These are phyloP conservation scores for Flaveria robusta DNA, from an alignment of 129 eudicot species.

Conservation along the genomic window DNA sequence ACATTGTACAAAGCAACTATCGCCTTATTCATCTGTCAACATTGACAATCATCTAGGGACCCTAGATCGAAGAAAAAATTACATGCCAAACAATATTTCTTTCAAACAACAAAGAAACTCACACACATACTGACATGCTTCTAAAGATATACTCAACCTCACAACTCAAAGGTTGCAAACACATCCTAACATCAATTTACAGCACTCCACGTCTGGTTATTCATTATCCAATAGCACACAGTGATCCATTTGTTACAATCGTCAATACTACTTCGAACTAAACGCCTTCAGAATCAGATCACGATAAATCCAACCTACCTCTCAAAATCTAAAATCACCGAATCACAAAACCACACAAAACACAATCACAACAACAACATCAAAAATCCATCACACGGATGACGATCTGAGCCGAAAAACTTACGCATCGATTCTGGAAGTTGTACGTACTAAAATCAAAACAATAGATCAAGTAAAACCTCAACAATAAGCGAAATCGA, in stretches of 20 bases:
- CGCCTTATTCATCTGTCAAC: background rate
- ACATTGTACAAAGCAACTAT: background rate
- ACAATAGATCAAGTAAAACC: conserved; percentile 23
- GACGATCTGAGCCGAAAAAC: conserved; percentile 11
- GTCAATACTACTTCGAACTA: conserved; percentile 11
- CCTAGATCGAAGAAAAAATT: background rate
- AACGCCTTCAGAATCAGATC: conserved; percentile 2
- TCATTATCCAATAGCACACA: background rate
- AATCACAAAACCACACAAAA: background rate
- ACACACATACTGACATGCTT: conserved; percentile 11
- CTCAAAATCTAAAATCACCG: background rate
- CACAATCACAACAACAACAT: conserved; percentile 4
- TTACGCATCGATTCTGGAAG: conserved; percentile 17
- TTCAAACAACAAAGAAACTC: background rate
- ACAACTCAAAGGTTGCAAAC: conserved; percentile 11
- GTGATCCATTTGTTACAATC: background rate
- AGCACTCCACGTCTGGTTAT: background rate
- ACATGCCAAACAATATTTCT: background rate
- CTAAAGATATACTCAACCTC: background rate
- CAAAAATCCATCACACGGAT: conserved; percentile 1
- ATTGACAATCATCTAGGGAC: background rate
- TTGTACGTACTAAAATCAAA: conserved; percentile 1
- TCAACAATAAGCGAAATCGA: conserved; percentile 11
- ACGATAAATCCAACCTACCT: background rate
- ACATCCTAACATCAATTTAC: background rate